Evolutionary conservation across 2,329 filamentous ascomycete species (phyloP), one percentile per base, ranked within the genome.

Genomic region (Sordariomycetes sp.): DNA sequence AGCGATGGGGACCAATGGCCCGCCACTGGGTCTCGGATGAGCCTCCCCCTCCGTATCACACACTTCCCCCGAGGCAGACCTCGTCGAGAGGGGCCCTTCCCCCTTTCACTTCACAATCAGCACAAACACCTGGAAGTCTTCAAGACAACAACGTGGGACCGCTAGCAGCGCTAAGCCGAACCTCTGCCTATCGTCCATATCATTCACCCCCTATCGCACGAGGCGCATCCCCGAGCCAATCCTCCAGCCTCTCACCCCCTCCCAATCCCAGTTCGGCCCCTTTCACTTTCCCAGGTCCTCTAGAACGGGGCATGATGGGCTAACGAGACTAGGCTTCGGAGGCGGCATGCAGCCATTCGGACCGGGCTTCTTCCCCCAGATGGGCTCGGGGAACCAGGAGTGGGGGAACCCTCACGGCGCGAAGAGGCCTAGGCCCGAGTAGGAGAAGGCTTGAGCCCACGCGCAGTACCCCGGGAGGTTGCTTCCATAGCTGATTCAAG

Each of bases 401-500:
- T 83, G 82, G 70, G 88, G 87, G 76, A 92, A 92, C 65, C 89
- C 89, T 6, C 89, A 92, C 63, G 87, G 87, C 34, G 84, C 85
- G 3, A 94, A 94, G 73, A 78, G 89, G 62, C 85, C 87, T 62
- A 80, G 89, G 61, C 87, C 87, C 60, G 89, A 91, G 67, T 79
- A 75, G 69, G 59, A 7, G 45, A 7, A 20, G 52, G 52, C n/a
- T 22, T 15, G 15, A n/a, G 39, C 36, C n/a, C 15, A 45, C 15
- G 15, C n/a, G n/a, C 12, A 42, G 36, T 15, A n/a, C n/a, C 39
- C 6, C 39, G 3, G 13, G 39, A 17, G 39, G 10, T 17, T 2
- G 52, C 35, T 50, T 53, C 54, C 15, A 45, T 17, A 7, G 15
- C 6, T n/a, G 39, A 17, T 15, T 3, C 36, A 7, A 17, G 36